phyloP scores from a whole-genome alignment of 1,284 basidiomycete genomes.

The Malassezia yamatoensis region DNA sequence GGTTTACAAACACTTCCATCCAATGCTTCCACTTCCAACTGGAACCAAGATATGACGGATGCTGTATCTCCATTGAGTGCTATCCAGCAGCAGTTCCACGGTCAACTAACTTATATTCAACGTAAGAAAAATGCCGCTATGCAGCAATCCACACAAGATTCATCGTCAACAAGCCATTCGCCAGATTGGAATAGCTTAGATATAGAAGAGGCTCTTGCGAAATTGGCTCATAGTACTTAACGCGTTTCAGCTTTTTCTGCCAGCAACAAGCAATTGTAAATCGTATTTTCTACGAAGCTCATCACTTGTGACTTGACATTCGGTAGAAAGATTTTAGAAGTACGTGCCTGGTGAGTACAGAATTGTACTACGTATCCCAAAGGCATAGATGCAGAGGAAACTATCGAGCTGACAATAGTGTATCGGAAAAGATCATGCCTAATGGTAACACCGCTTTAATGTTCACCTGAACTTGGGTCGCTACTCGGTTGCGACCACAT shows the following conservation, averaged over 20 bases:
- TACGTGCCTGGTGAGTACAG: too few relatives aligned
- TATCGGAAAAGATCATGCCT: too few relatives aligned
- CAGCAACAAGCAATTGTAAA: too few relatives aligned
- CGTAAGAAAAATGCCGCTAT: not conserved
- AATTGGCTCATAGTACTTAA: not conserved
- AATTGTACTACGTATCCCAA: too few relatives aligned
- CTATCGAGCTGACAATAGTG: too few relatives aligned
- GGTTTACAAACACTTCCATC: slow-evolving; percentile 21
- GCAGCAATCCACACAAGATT: not conserved
- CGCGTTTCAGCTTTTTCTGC: not conserved
- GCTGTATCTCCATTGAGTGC: slow-evolving; percentile 81
- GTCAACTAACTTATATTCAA: slow-evolving; percentile 73
- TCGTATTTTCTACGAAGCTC: too few relatives aligned
- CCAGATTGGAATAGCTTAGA: slow-evolving; percentile 39
- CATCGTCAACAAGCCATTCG: slow-evolving; percentile 7
- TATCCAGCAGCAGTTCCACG: slow-evolving; percentile 81
- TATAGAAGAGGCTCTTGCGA: slow-evolving; percentile 20
- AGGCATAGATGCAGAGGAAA: too few relatives aligned
- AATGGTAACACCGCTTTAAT: too few relatives aligned
- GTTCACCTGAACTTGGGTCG: too few relatives aligned
- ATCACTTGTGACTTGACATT: too few relatives aligned
- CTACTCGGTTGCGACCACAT: too few relatives aligned
- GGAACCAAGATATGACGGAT: slow-evolving; percentile 62
- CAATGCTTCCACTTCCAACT: slow-evolving; percentile 11
- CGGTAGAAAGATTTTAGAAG: too few relatives aligned